Base-by-base conservation (phyloP, 257 asterid genomes). In the Apocynum venetum region DNA sequence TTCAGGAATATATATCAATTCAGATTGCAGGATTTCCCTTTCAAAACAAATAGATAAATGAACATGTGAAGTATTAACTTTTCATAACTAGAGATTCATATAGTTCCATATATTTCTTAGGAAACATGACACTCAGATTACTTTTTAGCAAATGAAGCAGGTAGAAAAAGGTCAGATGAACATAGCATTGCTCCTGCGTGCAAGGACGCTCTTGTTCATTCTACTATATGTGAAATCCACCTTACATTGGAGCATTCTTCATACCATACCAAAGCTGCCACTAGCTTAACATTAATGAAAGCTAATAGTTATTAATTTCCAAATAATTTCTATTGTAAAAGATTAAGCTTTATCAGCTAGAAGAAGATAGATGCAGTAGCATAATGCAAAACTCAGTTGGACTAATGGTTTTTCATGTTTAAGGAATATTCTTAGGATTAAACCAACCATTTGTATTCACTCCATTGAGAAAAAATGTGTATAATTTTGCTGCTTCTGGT, bases 11-110 rank as follows among this genome's bases (percentile, higher is more conserved):
- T 82, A 77, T 73, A 93, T 65, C 79, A 87, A 70, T 74, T 83
- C 94, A 70, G 92, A 89, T 52, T 85, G 93, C 83, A 90, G 79
- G 79, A 95, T 90, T 81, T 89, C 96, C 88, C 99, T 95, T 94
- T 83, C 57, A 83, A 67, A 49, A 72, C 14, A 77, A 72, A 60
- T 76, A 80, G 46, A 47, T 49, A 47, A 63, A 38, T 36, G 52
- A 76, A 53, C 13, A 76, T 17, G 72, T 25, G 38, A 41, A 64
- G 44, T 44, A 41, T 20, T 59, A 31, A 31, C 46, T 49, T 31
- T 9, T n/a, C 8, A 3, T 1, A 75, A 56, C n/a, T 46, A 51
- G 46, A 75, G 67, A 63, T 75, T 6, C 1, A 17, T 14, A 15
- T 10, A 47, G 46, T 73, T 19, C 25, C 66, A 53, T 17, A 52